A percentile compares a stretch with the other conserved stretches of the same genome.
Evolutionary conservation across 768 basidiomycete species (phyloP).

Genomic region (Xanthoconium stramineum): DNA sequence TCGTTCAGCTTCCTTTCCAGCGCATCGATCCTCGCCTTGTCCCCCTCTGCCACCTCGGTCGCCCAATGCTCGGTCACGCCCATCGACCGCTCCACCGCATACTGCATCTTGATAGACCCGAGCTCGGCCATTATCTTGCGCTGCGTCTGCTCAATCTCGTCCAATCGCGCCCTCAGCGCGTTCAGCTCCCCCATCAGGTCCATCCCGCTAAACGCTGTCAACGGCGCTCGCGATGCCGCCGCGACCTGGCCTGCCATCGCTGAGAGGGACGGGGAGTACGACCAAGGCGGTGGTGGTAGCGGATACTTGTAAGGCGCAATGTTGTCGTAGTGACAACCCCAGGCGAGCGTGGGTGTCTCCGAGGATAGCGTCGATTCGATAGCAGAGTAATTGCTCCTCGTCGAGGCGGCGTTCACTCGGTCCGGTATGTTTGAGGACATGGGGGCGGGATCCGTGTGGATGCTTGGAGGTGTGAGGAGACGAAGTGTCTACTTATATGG

Average conservation of each 20-base stretch:
- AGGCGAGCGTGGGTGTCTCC: conserved; percentile 19
- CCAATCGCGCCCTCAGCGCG: conserved; percentile 26
- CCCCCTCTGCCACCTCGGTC: background rate
- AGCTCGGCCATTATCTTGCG: conserved; percentile 31
- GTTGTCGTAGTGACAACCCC: conserved; percentile 12
- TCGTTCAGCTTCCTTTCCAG: conserved; percentile 35
- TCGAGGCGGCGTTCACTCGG: background rate
- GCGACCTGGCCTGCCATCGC: conserved; percentile 40
- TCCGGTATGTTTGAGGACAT: too few relatives aligned
- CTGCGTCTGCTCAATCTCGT: conserved; percentile 34
- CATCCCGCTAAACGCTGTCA: conserved; percentile 18
- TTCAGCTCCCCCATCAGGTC: conserved; percentile 14
- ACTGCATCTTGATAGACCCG: conserved; percentile 16
- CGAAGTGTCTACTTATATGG: too few relatives aligned
- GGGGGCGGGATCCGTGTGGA: too few relatives aligned
- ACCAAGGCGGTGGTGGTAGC: conserved; percentile 28
- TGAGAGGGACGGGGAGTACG: conserved; percentile 35
- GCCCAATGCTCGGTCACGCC: too few relatives aligned
- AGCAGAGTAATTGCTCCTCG: conserved; percentile 24
- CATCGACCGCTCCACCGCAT: too few relatives aligned
- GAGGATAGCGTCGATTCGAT: conserved; percentile 8
- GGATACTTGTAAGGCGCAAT: background rate
- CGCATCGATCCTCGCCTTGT: conserved; percentile 23
- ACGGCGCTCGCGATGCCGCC: conserved; percentile 37
- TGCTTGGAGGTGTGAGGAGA: too few relatives aligned